phyloP scores from a whole-genome alignment of 306 rosid species.

The Ceratonia siliqua region DNA sequence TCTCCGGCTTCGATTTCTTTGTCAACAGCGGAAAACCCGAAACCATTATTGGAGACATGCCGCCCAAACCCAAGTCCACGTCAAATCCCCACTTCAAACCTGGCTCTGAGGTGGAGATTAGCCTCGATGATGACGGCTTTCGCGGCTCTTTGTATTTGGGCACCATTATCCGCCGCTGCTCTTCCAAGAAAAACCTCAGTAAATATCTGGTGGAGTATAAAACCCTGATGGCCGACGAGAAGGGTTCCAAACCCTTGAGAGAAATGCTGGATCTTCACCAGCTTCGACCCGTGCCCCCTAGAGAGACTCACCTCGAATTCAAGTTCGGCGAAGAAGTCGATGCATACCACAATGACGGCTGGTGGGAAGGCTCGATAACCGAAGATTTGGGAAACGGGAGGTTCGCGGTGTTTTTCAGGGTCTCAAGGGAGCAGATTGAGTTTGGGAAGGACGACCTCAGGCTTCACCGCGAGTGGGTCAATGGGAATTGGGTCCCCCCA shows the following conservation, averaged over 20 bases:
- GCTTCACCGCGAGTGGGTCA: conserved; percentile 58
- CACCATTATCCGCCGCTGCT: conserved; percentile 38
- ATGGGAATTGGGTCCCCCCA: conserved; percentile 48
- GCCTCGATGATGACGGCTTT: conserved; percentile 58
- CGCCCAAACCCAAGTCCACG: conserved; percentile 6
- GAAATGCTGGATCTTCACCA: conserved; percentile 37
- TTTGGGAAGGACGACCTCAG: conserved; percentile 47
- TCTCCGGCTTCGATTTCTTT: not conserved
- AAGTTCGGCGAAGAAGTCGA: conserved; percentile 63
- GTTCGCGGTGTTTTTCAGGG: conserved; percentile 52
- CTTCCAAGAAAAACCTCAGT: not conserved
- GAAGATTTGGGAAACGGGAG: conserved; percentile 33
- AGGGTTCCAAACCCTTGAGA: conserved; percentile 35
- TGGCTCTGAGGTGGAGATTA: conserved; percentile 48
- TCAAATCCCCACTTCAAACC: conserved; percentile 28
- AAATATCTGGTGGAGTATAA: conserved; percentile 48
- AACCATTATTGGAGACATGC: not conserved
- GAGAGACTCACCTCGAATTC: conserved; percentile 32
- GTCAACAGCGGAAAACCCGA: not conserved
- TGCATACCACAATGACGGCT: conserved; percentile 57
- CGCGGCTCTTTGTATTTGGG: conserved; percentile 59
- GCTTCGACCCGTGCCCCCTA: conserved; percentile 52
- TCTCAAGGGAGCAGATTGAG: conserved; percentile 49
- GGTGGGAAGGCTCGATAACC: conserved; percentile 64
- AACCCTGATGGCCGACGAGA: conserved; percentile 36